phyloP scores from a whole-genome alignment of 768 basidiomycete species.

The Psilocybe subaeruginosa region DNA sequence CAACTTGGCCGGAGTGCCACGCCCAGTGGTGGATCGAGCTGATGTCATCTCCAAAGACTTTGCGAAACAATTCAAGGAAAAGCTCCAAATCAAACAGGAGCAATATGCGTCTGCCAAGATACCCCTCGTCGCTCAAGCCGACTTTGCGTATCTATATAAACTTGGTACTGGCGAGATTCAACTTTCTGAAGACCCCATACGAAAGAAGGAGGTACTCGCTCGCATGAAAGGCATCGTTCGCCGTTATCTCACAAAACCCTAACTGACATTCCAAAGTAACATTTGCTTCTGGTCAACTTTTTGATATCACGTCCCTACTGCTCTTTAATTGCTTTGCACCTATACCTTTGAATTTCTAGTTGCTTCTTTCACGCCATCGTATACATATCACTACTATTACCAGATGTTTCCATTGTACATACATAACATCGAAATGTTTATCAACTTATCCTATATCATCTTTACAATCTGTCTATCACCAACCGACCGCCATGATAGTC shows the following conservation, averaged over 20 bases:
- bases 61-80: constrained; percentile 84
- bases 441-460: neutral
- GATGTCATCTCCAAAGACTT: constrained; percentile 87
- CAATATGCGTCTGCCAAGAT: constrained; percentile 57
- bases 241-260: constrained; percentile 18
- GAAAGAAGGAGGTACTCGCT: constrained; percentile 54
- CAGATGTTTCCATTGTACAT: neutral
- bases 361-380: neutral
- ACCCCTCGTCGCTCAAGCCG: constrained; percentile 84
- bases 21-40: constrained; percentile 84
- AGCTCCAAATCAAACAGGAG: constrained; percentile 67
- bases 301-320: neutral
- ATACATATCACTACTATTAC: neutral
- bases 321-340: neutral
- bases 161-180: constrained; percentile 56
- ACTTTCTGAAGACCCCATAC: constrained; percentile 57
- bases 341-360: neutral
- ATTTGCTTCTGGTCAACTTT: neutral
- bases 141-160: constrained; percentile 80
- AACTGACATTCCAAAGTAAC: neutral
- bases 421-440: neutral
- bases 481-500: no score
- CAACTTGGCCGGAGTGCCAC: constrained; percentile 89
- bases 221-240: constrained; percentile 46
- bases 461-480: no score